Evolutionary conservation across 148 eudicot species (phyloP), one percentile per base, ranked within the genome.

Genomic region (Fallopia convolvulus): DNA sequence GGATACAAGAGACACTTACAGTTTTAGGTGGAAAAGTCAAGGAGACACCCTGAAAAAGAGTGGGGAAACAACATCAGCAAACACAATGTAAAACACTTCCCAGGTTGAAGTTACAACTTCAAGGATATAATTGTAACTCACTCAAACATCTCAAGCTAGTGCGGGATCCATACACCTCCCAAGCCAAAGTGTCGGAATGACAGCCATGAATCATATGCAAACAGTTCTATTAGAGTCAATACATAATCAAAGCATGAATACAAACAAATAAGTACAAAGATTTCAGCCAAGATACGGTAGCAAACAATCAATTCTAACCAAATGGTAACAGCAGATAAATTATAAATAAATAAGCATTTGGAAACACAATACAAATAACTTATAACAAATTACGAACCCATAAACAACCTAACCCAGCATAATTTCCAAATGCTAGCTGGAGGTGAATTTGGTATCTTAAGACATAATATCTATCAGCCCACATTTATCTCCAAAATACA

Each of bases 141-240:
- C 66, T 60, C 30, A 60, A 60, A 60, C 2, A 60, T 60, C 12
- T 60, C 33, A 60, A 60, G 66, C 32, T 60, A 23, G 39, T 63
- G 17, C 36, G 1, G 39, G 40, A 63, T 63, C 39, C 26, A 55
- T 55, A 55, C 23, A 55, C 70, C 70, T 63, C 9, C 70, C 70
- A 30, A 26, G 70, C 70, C 40, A 52, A 13, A 2, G 58, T 10
- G 12, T 26, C 21, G 17, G 2, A 63, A 30, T 30, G 39, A 26
- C 39, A 30, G 70, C 70, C 70, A 63, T 63, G 70, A 63, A 63
- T 63, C 40, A 63, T 40, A 63, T 30, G 70, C 70, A 63, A 63
- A 63, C 70, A 63, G 15, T 63, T 63, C 39, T 11, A 63, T 30
- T 30, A 63, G 70, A 26, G 39, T 63, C 70, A 12, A 13, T 30